A percentile compares a stretch with the other conserved stretches of the same genome.
Conservation (phyloP, 2,329 filamentous ascomycete species). For the Acrocalymma vagum region DNA sequence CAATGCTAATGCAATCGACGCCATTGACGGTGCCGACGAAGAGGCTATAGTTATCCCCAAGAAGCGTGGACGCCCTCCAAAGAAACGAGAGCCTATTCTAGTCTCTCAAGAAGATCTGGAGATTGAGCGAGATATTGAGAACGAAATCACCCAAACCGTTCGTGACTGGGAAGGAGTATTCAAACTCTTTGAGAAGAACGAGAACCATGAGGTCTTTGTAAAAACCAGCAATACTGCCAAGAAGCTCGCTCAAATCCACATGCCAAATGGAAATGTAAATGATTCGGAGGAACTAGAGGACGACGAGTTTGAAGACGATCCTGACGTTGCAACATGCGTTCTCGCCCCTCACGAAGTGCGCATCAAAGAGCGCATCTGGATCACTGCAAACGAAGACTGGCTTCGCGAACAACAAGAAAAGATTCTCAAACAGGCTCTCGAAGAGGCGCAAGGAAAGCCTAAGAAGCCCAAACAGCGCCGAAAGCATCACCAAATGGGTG, state of each 20-base stretch:
- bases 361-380: conserved; percentile 92
- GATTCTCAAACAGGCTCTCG: conserved; percentile 74
- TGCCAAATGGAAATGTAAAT: conserved; percentile 33
- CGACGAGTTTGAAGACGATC: conserved; percentile 88
- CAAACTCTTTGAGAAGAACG: conserved; percentile 36
- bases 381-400: conserved; percentile 94
- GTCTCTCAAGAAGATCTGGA: conserved; percentile 56
- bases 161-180: conserved; percentile 39
- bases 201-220: conserved; percentile 38
- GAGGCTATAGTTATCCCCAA: conserved; percentile 36
- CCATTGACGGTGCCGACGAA: conserved; percentile 24
- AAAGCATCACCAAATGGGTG: conserved; percentile 47
- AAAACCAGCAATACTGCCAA: conserved; percentile 36
- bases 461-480: conserved; percentile 58
- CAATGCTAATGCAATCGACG: conserved; percentile 14
- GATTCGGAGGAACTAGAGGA: conserved; percentile 70
- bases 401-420: conserved; percentile 87
- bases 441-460: conserved; percentile 59
- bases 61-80: conserved; percentile 47
- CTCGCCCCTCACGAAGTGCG: conserved; percentile 76
- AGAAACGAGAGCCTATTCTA: conserved; percentile 40
- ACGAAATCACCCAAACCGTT: conserved; percentile 51
- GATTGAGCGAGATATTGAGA: conserved; percentile 56
- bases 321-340: conserved; percentile 83
- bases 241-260: conserved; percentile 33